Percentiles rank a stretch among this genome's conserved stretches.
Evolutionary conservation across 805 yeast species (phyloP).

Genomic region (Pichia sporocuriosa): DNA sequence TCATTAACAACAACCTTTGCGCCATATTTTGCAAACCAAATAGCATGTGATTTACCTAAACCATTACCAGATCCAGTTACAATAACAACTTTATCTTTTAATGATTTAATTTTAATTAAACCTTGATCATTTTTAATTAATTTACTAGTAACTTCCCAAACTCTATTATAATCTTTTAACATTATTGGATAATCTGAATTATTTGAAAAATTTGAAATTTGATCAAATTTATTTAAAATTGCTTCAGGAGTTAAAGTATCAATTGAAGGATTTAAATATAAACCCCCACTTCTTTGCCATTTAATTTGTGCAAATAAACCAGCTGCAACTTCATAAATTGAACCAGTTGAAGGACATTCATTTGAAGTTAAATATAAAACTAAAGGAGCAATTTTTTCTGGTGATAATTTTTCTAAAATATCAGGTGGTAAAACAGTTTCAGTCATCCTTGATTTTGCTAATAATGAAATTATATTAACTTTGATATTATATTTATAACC

Average conservation of each 20-base stretch:
- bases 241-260: constrained; percentile 78
- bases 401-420: constrained; percentile 68
- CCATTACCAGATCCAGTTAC: constrained; percentile 96
- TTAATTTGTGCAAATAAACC: constrained; percentile 88
- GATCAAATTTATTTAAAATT: constrained; percentile 58
- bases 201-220: constrained; percentile 57
- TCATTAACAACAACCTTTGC: constrained; percentile 95
- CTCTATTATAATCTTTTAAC: constrained; percentile 61
- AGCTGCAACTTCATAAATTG: constrained; percentile 89
- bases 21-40: constrained; percentile 79
- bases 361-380: constrained; percentile 77
- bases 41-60: constrained; percentile 85
- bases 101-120: constrained; percentile 40
- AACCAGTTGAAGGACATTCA: constrained; percentile 53
- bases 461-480: constrained; percentile 86
- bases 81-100: constrained; percentile 79
- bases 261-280: constrained; percentile 65
- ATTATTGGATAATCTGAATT: constrained; percentile 61
- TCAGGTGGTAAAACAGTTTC: constrained; percentile 84
- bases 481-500: constrained; percentile 79
- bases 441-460: constrained; percentile 95
- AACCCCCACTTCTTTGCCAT: constrained; percentile 92
- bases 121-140: constrained; percentile 57
- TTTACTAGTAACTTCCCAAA: constrained; percentile 45
- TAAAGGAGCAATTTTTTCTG: constrained; percentile 88